Evolutionary conservation across 2,329 filamentous ascomycete species (phyloP), one percentile per base, ranked within the genome.

Genomic region (Claviceps sorghi): DNA sequence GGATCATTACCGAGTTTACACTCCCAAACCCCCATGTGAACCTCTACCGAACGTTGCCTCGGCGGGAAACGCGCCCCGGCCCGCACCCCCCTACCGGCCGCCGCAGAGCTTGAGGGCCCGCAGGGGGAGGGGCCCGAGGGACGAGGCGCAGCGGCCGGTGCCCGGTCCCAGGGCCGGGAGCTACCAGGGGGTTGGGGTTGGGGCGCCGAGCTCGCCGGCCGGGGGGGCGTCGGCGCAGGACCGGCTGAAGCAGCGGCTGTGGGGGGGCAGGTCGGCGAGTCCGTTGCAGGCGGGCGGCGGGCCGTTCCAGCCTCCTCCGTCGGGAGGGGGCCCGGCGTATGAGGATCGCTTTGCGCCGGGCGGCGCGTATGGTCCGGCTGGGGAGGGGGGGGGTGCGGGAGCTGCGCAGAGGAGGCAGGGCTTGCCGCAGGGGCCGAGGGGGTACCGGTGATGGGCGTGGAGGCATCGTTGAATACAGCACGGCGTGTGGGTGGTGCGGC

Each of bases 51-150:
- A n/a, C n/a, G n/a, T n/a, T n/a, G n/a, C n/a, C n/a, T n/a, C n/a
- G n/a, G n/a, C n/a, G n/a, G n/a, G n/a, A n/a, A n/a, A n/a, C n/a
- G n/a, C n/a, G n/a, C n/a, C n/a, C n/a, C n/a, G n/a, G n/a, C n/a
- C n/a, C n/a, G n/a, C n/a, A n/a, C n/a, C n/a, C n/a, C n/a, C n/a
- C n/a, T n/a, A n/a, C n/a, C n/a, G n/a, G n/a, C n/a, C n/a, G n/a
- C n/a, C n/a, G 85, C 88, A 53, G 86, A 88, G 59, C 71, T 88
- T 21, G 81, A 78, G 51, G 86, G 89, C 63, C 79, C 97, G 49
- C 87, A 97, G 68, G 91, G 74, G 61, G 67, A 77, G 58, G 73
- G 75, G 61, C 78, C 81, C 67, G 76, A 76, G 57, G 71, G 70
- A 5, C 60, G 72, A 66, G 49, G 63, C 64, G 10, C 42, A 43